Evolutionary conservation across 1,284 basidiomycete genomes (phyloP), one percentile per base, ranked within the genome.

Genomic region (Leccinum ponderosum): DNA sequence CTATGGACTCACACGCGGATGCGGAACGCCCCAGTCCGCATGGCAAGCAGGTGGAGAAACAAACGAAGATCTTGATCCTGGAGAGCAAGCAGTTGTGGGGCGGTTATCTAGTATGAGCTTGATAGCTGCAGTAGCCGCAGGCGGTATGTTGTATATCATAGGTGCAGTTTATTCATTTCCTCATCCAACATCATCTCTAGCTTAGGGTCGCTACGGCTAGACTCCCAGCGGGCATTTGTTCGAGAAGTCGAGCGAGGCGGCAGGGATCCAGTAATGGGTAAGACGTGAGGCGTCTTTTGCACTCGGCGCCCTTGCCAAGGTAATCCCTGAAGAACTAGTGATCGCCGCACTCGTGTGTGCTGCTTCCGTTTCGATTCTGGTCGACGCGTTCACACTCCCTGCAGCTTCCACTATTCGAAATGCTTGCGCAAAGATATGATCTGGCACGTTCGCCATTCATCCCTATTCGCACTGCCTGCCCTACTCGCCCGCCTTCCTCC

Each of bases 41-140:
- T 63, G 63, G 42, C 73, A 70, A 60, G 63, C 64, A 29, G 4
- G 22, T 33, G 62, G 62, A 47, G 62, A 69, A 33, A 20, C 48
- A n/a, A 73, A 64, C 15, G 72, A 76, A 59, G 73, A 73, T 53
- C 57, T 72, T 31, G 79, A 82, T 54, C 73, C 78, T 15, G 77
- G 75, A 53, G 81, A 79, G 68, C 94, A 97, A 72, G 93, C 92
- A 12, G 88, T 92, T 2, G 84, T 96, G 15, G 96, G 95, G 3
- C 84, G 95, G 61, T 82, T 97, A 58, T 93, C 94, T 6, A 95
- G 94, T 63, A 94, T 98, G 90, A 95, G 93, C 71, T 78, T 98
- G 60, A 93, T 98, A 76, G 94, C 93, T 37, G 91, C 93, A 6
- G 87, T 95, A 33, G 84, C 89, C 35, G 88, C 90, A 7, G 86